These are phyloP conservation scores for Aureobasidium sp. DNA, from an alignment of 2,329 filamentous ascomycete genomes.

Conservation along the genomic window DNA sequence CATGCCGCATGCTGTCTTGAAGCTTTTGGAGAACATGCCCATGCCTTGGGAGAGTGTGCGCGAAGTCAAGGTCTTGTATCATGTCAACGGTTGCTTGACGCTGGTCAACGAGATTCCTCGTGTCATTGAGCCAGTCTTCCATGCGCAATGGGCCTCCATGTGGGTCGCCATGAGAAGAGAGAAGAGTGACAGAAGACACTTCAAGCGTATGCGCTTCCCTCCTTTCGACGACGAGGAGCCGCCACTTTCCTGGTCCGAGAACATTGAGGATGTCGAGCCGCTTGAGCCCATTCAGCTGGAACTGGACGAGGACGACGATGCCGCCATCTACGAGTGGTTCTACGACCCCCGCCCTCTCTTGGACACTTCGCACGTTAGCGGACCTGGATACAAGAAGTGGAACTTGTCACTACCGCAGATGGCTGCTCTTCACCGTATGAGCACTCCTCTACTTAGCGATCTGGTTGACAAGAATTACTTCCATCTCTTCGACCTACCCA, in stretches of 20 bases:
- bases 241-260: constrained; percentile 94
- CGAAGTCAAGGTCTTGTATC: constrained; percentile 96
- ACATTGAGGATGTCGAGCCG: constrained; percentile 96
- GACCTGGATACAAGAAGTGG: constrained; percentile 94
- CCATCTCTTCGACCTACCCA: constrained; percentile 91
- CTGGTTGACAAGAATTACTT: constrained; percentile 96
- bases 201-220: constrained; percentile 98
- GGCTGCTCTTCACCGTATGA: constrained; percentile 88
- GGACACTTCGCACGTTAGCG: constrained; percentile 90
- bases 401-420: constrained; percentile 90
- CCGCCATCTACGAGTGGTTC: constrained; percentile 89
- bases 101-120: constrained; percentile 93
- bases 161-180: constrained; percentile 98
- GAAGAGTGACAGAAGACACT: constrained; percentile 89
- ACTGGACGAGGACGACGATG: constrained; percentile 87
- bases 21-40: constrained; percentile 97
- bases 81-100: constrained; percentile 95
- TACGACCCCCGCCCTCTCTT: constrained; percentile 88
- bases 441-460: constrained; percentile 82
- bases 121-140: constrained; percentile 95
- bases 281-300: constrained; percentile 98
- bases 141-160: constrained; percentile 99
- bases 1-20: constrained; percentile 97
- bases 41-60: constrained; percentile 98
- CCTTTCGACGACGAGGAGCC: constrained; percentile 99